Evolutionary conservation across 2,329 filamentous ascomycete genomes (phyloP).

Genomic region (Myriosclerotinia duriaeana): DNA sequence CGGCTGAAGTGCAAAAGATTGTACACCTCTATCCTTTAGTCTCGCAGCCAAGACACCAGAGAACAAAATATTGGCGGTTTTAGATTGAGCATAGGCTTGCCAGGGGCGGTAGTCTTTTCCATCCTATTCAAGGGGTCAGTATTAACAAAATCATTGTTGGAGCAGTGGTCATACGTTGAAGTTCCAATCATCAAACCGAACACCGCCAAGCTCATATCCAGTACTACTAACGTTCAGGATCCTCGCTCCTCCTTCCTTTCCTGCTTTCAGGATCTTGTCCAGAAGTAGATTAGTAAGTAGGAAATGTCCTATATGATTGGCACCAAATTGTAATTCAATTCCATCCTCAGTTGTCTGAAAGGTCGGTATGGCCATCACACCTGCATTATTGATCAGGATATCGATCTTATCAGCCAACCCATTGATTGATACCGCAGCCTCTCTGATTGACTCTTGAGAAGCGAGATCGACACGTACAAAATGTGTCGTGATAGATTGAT

Average conservation of each 20-base stretch:
- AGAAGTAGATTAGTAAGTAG: conserved; percentile 52
- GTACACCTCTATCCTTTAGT: conserved; percentile 25
- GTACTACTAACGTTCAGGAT: conserved; percentile 39
- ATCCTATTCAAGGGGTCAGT: conserved; percentile 20
- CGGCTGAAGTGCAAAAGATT: conserved; percentile 21
- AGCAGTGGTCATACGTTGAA: conserved; percentile 28
- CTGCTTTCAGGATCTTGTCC: conserved; percentile 19
- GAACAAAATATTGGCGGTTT: conserved; percentile 46
- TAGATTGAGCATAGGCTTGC: conserved; percentile 47
- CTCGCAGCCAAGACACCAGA: conserved; percentile 12
- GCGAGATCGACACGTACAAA: conserved; percentile 41
- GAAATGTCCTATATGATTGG: conserved; percentile 55
- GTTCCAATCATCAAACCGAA: conserved; percentile 40
- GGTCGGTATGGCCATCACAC: conserved; percentile 44
- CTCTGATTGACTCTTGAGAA: conserved; percentile 40
- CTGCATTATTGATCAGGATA: conserved; percentile 47
- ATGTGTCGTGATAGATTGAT: conserved; percentile 23
- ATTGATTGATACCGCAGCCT: conserved; percentile 30
- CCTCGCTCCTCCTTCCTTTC: conserved; percentile 15
- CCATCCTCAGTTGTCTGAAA: conserved; percentile 43
- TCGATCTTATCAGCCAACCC: conserved; percentile 44
- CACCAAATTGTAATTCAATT: conserved; percentile 52
- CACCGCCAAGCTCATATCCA: conserved; percentile 41
- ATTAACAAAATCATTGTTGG: neutral
- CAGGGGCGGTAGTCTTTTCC: conserved; percentile 36